Evolutionary conservation across 495 filamentous ascomycete genomes (phyloP), one percentile per base, ranked within the genome.

Genomic region (Talaromyces proteolyticus): DNA sequence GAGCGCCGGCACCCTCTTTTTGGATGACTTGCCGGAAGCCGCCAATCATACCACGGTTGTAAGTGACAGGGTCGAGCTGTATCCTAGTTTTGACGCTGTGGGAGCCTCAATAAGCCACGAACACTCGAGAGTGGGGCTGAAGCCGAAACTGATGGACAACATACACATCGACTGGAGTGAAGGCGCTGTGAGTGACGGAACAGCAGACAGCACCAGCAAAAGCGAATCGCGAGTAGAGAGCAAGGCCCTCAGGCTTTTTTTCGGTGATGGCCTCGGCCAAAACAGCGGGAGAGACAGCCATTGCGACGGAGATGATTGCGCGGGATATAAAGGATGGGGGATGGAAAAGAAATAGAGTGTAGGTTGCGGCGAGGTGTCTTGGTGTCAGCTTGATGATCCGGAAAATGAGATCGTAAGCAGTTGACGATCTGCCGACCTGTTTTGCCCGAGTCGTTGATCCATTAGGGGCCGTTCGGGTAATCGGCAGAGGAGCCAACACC

Each of bases 41-140:
- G 62, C 89, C 88, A 66, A 94, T 80, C 74, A 94, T 78, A 66
- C 89, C 89, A 58, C 74, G 80, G 85, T 94, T 94, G 76, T 93
- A 94, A 67, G 83, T 91, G 56, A 63, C 78, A 51, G 89, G 89
- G 74, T 94, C 89, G 67, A 94, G 85, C 77, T 94, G 89, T 65
- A 93, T 94, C 69, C 88, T 78, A 57, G 89, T 94, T 82, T 94
- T 94, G 78, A 94, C 88, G 72, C 89, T 93, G 66, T 57, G 57
- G 11, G 14, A 14, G 29, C 14, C 8, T 34, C 14, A 34, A 34
- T 34, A 4, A 34, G 2, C 14, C 8, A 14, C 29, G 8, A 4
- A 34, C 14, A 14, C 26, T 29, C 26, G n/a, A n/a, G n/a, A n/a
- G n/a, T n/a, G n/a, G n/a, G n/a, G n/a, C n/a, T n/a, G n/a, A n/a